Evolutionary conservation across 768 basidiomycete genomes (phyloP).

Genomic region (Trametes elegans): DNA sequence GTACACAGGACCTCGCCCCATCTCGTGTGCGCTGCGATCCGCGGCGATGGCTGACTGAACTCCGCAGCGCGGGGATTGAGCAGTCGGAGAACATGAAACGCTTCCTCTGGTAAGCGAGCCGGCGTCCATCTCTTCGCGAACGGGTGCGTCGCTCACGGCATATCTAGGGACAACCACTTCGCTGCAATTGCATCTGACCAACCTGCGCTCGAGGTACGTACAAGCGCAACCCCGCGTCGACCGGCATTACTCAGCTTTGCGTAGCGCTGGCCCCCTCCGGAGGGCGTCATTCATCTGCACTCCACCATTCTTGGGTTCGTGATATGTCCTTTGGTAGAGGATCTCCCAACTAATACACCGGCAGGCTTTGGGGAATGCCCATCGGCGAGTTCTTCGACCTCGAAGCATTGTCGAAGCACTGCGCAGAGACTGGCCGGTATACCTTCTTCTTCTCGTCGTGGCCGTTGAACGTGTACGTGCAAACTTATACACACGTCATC

Average conservation of each 20-base stretch:
- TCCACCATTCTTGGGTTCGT: conserved; percentile 40
- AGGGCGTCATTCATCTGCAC: conserved; percentile 47
- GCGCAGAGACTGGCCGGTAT: conserved; percentile 56
- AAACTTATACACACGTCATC: background rate
- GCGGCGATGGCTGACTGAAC: background rate
- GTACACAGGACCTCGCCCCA: conserved; percentile 25
- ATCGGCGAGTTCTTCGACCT: conserved; percentile 47
- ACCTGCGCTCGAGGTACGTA: conserved; percentile 56
- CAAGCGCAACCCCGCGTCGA: no score
- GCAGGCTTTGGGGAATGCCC: conserved; percentile 70
- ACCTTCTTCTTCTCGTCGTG: conserved; percentile 77
- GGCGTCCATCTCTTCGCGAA: background rate
- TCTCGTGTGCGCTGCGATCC: background rate
- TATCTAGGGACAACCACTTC: conserved; percentile 67
- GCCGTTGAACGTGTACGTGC: conserved; percentile 65
- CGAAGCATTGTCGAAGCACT: conserved; percentile 55
- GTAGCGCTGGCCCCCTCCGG: conserved; percentile 53
- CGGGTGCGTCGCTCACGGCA: conserved; percentile 3
- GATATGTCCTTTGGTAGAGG: background rate
- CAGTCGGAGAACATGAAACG: conserved; percentile 71
- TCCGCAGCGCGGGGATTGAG: conserved; percentile 59
- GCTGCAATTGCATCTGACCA: conserved; percentile 68
- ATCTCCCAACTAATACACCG: background rate
- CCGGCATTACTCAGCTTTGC: background rate
- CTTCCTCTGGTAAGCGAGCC: conserved; percentile 62